Base-by-base conservation (phyloP, 2,329 filamentous ascomycete species). In the Domatiomyces globalis region DNA sequence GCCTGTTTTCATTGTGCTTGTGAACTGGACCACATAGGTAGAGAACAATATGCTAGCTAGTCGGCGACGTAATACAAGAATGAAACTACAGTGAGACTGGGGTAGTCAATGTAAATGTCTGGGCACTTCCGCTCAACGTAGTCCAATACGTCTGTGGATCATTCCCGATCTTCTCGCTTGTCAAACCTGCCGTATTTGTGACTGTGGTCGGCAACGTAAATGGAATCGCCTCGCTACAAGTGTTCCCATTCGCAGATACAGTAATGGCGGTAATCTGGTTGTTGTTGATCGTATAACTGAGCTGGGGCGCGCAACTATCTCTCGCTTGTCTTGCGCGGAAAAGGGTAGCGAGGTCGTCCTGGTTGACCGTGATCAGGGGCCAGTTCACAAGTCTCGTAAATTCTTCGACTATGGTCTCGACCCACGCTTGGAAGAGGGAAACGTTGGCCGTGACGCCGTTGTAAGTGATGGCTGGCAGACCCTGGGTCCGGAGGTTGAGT, bases 361-460 rank as follows among this genome's bases (percentile, higher is more conserved):
- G 78, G 54, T 76, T 80, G 53, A 75, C 64, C 1, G 75, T 75
- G 17, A 74, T 67, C 20, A 80, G 62, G 1, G 76, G 75, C 76
- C 76, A 79, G 39, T 67, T 62, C 36, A 68, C 72, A 56, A 80
- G 67, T 44, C 77, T 71, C 45, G 68, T 66, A 59, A 80, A 72
- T 58, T 80, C 77, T 56, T 73, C 68, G 1, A 73, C 69, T 18
- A 77, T 63, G 1, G 68, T 70, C 63, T 80, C 77, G 17, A 74
- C 69, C 77, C 77, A 80, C 10, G 72, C 73, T 63, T 78, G 75
- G 55, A 79, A 68, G 17, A 80, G 70, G 1, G 76, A 77, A 51
- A 73, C 67, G 55, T 73, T 66, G 2, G 65, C 69, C 1, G 65
- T 63, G 12, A 71, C 65, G 15, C 71, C 68, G 52, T 77, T 77